These are phyloP conservation scores for Lentinula boryana DNA, from an alignment of 768 basidiomycete species.

Conservation along the genomic window DNA sequence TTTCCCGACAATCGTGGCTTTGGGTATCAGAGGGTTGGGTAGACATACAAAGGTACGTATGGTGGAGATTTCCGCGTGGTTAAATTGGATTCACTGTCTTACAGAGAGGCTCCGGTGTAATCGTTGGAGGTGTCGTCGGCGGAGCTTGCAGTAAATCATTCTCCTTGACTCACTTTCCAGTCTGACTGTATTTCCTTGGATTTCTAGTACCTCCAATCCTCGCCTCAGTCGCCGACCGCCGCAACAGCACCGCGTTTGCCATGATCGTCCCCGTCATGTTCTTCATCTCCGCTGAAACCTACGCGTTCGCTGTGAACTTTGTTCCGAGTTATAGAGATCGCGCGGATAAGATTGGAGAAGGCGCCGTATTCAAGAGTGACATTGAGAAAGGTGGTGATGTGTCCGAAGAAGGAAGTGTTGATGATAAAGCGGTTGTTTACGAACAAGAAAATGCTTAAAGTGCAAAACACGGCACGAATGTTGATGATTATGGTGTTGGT, in stretches of 20 bases:
- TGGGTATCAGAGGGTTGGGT: slow-evolving; percentile 26
- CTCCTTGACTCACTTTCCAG: not conserved
- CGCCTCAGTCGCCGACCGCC: slow-evolving; percentile 22
- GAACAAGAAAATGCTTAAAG: not conserved
- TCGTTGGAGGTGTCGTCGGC: slow-evolving; percentile 26
- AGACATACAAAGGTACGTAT: slow-evolving; percentile 23
- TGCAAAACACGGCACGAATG: too few species aligned
- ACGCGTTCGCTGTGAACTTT: slow-evolving; percentile 25
- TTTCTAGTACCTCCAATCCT: slow-evolving; percentile 23
- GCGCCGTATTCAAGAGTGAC: not conserved
- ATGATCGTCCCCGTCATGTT: slow-evolving; percentile 27
- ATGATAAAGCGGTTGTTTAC: not conserved
- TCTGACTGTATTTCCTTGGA: not conserved
- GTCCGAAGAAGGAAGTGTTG: not conserved
- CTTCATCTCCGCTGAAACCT: slow-evolving; percentile 20
- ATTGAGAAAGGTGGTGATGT: not conserved
- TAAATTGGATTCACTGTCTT: not conserved
- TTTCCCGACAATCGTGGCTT: slow-evolving; percentile 28
- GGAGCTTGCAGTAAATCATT: slow-evolving; percentile 22
- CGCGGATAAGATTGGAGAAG: not conserved
- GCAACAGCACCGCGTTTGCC: slow-evolving; percentile 25
- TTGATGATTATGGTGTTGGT: not conserved
- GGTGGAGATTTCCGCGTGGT: not conserved
- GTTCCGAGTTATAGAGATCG: slow-evolving; percentile 15
- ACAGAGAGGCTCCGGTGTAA: slow-evolving; percentile 22